Evolutionary conservation across 2,329 filamentous ascomycete species (phyloP).

Genomic region (Pyricularia grisea): DNA sequence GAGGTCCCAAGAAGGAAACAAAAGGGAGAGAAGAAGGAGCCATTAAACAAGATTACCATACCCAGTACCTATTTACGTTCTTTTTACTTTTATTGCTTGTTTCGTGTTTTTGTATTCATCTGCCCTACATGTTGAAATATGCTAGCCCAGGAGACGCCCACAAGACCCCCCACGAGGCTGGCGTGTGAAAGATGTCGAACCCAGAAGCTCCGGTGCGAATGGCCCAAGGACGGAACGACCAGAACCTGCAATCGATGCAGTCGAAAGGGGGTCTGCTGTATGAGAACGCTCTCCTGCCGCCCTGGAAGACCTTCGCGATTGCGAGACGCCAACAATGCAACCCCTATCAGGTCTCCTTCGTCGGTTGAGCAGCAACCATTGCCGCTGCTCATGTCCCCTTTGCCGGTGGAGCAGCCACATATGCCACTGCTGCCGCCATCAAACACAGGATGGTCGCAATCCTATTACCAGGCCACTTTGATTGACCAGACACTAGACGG

Average conservation of each 20-base stretch:
- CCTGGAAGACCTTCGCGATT: not conserved
- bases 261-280: not conserved
- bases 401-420: no score
- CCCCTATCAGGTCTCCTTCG: not conserved
- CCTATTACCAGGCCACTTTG: not conserved
- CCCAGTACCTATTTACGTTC: no score
- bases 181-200: not conserved
- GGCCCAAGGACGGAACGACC: not conserved
- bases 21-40: no score
- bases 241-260: not conserved
- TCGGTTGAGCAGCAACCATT: not conserved
- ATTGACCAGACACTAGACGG: not conserved
- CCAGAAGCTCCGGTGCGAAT: not conserved
- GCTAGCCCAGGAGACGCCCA: not conserved
- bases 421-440: not conserved
- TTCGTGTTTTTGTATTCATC: no score
- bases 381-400: not conserved
- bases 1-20: no score
- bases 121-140: not conserved
- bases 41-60: no score
- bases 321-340: not conserved
- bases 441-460: not conserved
- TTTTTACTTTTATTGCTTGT: no score
- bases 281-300: not conserved
- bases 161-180: not conserved